Evolutionary conservation across 306 rosid genomes (phyloP).

Genomic region (Lathyrus tuberosus): DNA sequence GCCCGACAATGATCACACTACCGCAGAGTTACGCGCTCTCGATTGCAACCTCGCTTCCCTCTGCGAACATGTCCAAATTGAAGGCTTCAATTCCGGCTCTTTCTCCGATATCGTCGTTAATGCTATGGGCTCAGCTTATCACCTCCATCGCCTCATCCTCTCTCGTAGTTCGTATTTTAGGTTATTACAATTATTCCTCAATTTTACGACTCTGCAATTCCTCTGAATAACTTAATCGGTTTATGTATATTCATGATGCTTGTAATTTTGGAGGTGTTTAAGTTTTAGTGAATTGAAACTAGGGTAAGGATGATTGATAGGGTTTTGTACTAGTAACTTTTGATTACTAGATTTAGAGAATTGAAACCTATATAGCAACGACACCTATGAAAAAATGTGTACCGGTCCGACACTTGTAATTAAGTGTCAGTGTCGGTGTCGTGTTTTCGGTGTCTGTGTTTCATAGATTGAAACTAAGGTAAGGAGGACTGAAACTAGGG

Average conservation of each 20-base stretch:
- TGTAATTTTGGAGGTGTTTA: neutral
- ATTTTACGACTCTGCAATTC: neutral
- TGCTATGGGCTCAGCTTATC: constrained; percentile 89
- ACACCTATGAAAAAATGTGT: too few relatives aligned
- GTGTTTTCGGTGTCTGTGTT: too few relatives aligned
- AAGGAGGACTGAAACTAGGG: too few relatives aligned
- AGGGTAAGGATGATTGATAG: neutral
- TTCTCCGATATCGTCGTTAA: constrained; percentile 85
- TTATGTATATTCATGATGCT: neutral
- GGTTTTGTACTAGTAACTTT: too few relatives aligned
- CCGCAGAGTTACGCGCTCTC: constrained; percentile 70
- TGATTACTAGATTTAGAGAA: too few relatives aligned
- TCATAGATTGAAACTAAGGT: too few relatives aligned
- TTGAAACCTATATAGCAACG: too few relatives aligned
- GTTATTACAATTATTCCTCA: constrained; percentile 35
- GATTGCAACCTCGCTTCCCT: constrained; percentile 95
- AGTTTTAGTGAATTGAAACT: constrained; percentile 14
- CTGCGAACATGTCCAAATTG: constrained; percentile 90
- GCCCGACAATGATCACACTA: constrained; percentile 69
- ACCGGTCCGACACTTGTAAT: too few relatives aligned
- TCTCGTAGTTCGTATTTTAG: constrained; percentile 99
- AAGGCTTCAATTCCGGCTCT: constrained; percentile 86
- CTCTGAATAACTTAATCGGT: neutral
- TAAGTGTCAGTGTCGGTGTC: too few relatives aligned
- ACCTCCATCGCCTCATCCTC: constrained; percentile 90